Evolutionary conservation across 1,284 basidiomycete genomes (phyloP).

Genomic region (Garcileccinum viscosum): DNA sequence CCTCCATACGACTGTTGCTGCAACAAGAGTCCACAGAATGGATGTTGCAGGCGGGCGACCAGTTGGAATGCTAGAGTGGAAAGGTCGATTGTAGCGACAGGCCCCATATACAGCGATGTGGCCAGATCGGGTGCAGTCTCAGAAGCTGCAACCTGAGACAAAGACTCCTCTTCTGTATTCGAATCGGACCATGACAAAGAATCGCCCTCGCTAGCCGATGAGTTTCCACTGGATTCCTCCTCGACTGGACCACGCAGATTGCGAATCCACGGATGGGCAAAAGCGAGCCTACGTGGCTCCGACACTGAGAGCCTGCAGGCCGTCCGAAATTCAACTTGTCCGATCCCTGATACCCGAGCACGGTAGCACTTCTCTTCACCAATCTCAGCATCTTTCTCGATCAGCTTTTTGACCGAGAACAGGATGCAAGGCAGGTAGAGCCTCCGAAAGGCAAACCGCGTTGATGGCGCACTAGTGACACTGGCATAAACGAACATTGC

Average conservation of each 20-base stretch:
- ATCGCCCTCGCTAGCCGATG: not conserved
- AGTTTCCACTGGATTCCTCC: not conserved
- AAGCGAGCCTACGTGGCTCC: not conserved
- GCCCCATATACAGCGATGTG: not conserved
- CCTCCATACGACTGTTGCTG: not conserved
- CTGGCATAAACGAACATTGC: not conserved
- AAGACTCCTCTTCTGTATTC: not conserved
- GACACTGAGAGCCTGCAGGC: not conserved
- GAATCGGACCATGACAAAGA: not conserved
- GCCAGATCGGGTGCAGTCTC: not conserved
- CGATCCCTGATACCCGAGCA: not conserved
- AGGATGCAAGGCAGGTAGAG: not conserved
- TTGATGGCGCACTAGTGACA: not conserved
- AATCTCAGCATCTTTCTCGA: not conserved
- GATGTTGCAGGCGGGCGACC: constrained; percentile 3
- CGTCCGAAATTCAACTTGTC: not conserved
- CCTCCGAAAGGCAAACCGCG: not conserved
- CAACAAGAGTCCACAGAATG: constrained; percentile 7
- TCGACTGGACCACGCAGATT: not conserved
- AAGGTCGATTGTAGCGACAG: not conserved
- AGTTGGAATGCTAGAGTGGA: not conserved
- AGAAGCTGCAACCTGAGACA: not conserved
- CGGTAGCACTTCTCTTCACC: not conserved
- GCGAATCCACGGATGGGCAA: not conserved
- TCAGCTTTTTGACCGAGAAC: not conserved